Evolutionary conservation across 306 rosid genomes (phyloP).

Genomic region (Glycyrrhiza uralensis): DNA sequence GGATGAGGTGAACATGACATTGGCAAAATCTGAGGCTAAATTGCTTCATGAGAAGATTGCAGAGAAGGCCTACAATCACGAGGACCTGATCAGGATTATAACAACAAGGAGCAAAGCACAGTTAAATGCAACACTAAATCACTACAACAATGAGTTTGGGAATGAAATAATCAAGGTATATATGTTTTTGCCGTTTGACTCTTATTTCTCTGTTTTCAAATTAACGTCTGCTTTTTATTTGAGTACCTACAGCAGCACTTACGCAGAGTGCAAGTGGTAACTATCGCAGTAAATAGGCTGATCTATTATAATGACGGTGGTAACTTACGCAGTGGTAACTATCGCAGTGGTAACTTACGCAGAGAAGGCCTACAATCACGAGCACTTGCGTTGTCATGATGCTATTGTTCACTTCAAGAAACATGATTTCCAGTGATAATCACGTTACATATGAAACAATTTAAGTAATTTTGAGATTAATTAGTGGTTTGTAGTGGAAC

Average conservation of each 20-base stretch:
- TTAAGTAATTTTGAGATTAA: neutral
- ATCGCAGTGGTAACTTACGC: too few species aligned
- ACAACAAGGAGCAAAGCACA: slow-evolving; percentile 77
- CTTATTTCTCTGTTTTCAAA: neutral
- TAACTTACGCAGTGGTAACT: too few species aligned
- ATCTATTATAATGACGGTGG: neutral
- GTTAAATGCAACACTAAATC: slow-evolving; percentile 65
- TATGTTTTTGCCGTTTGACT: neutral
- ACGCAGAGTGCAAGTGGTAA: neutral
- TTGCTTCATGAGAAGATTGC: slow-evolving; percentile 63
- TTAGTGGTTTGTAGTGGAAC: neutral
- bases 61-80: slow-evolving; percentile 56
- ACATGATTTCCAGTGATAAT: neutral
- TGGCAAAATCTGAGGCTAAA: slow-evolving; percentile 77
- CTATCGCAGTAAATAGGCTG: neutral
- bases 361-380: too few species aligned
- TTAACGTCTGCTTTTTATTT: neutral
- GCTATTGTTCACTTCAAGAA: neutral
- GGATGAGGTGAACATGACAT: slow-evolving; percentile 60
- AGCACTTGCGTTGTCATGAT: neutral
- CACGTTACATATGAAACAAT: neutral
- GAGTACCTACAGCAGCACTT: neutral
- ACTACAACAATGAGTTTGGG: slow-evolving; percentile 67
- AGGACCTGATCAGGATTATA: slow-evolving; percentile 65
- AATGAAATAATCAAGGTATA: slow-evolving; percentile 69